Percentiles rank a stretch among this genome's conserved stretches.
These are phyloP conservation scores for Lolium perenne DNA, from an alignment of 176 grass and related monocot species.

Conservation along the genomic window DNA sequence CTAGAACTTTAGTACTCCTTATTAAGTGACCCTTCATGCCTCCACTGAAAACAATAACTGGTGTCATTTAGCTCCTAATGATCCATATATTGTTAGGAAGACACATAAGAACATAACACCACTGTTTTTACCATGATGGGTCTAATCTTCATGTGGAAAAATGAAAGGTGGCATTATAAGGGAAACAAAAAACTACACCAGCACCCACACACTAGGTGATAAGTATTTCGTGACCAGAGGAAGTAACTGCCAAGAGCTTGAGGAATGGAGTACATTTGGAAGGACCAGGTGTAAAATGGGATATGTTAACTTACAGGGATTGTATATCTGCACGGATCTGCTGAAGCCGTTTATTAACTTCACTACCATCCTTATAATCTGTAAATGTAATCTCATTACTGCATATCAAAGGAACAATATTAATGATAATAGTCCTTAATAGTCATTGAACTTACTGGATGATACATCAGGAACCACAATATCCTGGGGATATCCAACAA, in stretches of 20 bases:
- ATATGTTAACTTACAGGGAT: slow-evolving; percentile 74
- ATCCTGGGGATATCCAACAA: slow-evolving; percentile 41
- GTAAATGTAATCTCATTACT: slow-evolving; percentile 52
- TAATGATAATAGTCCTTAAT: background rate
- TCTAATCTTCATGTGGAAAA: background rate
- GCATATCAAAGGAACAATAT: slow-evolving; percentile 32
- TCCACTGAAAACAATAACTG: background rate
- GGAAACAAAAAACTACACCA: slow-evolving; percentile 30
- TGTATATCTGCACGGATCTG: slow-evolving; percentile 72
- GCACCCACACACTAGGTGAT: background rate
- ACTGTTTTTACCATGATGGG: background rate
- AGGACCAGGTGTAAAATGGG: slow-evolving; percentile 24
- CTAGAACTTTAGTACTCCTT: background rate
- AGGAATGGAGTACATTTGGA: slow-evolving; percentile 27
- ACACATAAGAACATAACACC: background rate
- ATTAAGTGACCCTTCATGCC: background rate
- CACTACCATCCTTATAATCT: slow-evolving; percentile 65
- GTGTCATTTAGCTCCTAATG: background rate
- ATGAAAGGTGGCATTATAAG: slow-evolving; percentile 22
- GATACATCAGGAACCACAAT: slow-evolving; percentile 39
- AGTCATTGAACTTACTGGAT: slow-evolving; percentile 47
- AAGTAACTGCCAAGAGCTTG: slow-evolving; percentile 21
- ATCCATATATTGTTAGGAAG: background rate
- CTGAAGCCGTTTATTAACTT: slow-evolving; percentile 66
- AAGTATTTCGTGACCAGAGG: background rate